Evolutionary conservation across 805 yeast species (phyloP).

Genomic region (Nakazawaea ambrosiae): DNA sequence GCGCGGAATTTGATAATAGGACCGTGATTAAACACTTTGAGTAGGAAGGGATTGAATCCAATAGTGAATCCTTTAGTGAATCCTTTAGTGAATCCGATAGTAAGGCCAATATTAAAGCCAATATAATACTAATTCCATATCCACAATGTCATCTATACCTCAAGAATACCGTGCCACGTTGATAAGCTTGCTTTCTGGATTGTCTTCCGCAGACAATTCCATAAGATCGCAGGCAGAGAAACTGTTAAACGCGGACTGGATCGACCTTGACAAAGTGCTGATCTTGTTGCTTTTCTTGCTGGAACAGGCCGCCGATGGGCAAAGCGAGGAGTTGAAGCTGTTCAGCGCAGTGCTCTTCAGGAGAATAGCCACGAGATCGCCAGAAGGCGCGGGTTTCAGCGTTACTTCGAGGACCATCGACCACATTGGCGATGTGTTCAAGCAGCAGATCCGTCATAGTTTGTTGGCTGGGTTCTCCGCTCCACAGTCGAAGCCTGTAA

Average conservation of each 20-base stretch:
- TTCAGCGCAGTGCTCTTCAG: slow-evolving; percentile 87
- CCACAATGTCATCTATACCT: slow-evolving; percentile 7
- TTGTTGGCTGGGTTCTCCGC: slow-evolving; percentile 69
- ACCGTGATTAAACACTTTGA: no score
- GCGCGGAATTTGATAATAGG: no score
- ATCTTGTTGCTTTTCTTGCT: slow-evolving; percentile 71
- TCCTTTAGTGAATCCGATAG: no score
- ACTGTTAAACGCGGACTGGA: slow-evolving; percentile 70
- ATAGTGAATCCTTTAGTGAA: no score
- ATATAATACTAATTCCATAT: no score
- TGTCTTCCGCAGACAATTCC: slow-evolving; percentile 73
- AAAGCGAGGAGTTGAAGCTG: slow-evolving; percentile 52
- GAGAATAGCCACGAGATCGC: slow-evolving; percentile 75
- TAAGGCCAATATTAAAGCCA: no score
- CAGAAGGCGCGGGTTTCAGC: slow-evolving; percentile 51
- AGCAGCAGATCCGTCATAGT: slow-evolving; percentile 53
- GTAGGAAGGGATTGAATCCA: no score
- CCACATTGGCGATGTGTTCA: slow-evolving; percentile 49
- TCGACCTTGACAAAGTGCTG: slow-evolving; percentile 57
- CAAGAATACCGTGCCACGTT: slow-evolving; percentile 21
- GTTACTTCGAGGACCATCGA: slow-evolving; percentile 78
- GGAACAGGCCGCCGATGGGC: slow-evolving; percentile 53
- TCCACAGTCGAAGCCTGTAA: slow-evolving; percentile 64
- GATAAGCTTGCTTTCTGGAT: slow-evolving; percentile 49
- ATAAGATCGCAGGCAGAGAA: slow-evolving; percentile 75